Conservation (phyloP, 2,329 filamentous ascomycete genomes). For the Acrocalymma vagum region DNA sequence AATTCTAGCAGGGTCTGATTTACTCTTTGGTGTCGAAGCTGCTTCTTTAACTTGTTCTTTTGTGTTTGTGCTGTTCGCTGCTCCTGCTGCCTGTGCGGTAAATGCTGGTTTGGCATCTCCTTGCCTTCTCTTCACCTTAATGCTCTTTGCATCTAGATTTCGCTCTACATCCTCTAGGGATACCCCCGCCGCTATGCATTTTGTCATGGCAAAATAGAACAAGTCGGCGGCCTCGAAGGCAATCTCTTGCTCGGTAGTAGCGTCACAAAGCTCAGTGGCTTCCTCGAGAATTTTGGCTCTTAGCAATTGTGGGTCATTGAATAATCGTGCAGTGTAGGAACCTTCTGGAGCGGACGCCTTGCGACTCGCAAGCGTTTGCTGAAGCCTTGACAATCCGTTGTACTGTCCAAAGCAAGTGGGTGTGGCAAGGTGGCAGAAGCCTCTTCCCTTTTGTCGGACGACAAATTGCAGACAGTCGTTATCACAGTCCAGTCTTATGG, state of each 20-base stretch:
- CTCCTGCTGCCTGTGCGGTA: constrained; percentile 73
- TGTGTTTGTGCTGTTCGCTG: constrained; percentile 29
- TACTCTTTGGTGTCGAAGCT: constrained; percentile 61
- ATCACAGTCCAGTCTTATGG: constrained; percentile 89
- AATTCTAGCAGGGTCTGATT: constrained; percentile 60
- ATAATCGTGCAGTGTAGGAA: constrained; percentile 92
- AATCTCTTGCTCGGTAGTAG: constrained; percentile 80
- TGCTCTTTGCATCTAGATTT: constrained; percentile 91
- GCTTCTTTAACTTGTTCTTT: constrained; percentile 59
- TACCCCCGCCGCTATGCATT: constrained; percentile 85
- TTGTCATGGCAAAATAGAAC: constrained; percentile 94
- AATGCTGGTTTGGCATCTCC: constrained; percentile 96
- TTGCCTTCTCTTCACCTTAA: constrained; percentile 92
- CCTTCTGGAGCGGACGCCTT: constrained; percentile 84
- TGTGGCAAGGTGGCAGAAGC: constrained; percentile 93
- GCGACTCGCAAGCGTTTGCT: constrained; percentile 84
- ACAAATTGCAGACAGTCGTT: constrained; percentile 90
- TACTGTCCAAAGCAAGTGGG: constrained; percentile 92
- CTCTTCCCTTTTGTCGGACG: constrained; percentile 85
- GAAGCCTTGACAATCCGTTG: constrained; percentile 80
- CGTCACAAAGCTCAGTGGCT: constrained; percentile 91
- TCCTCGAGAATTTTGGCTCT: constrained; percentile 99
- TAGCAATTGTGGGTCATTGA: constrained; percentile 88
- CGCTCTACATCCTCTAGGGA: constrained; percentile 88
- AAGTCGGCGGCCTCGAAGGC: constrained; percentile 95